Percentiles rank a stretch among this genome's conserved stretches.
Evolutionary conservation across 192 early-diverging fungal genomes (phyloP).

Genomic region (Borealophlyctis nickersoniae): DNA sequence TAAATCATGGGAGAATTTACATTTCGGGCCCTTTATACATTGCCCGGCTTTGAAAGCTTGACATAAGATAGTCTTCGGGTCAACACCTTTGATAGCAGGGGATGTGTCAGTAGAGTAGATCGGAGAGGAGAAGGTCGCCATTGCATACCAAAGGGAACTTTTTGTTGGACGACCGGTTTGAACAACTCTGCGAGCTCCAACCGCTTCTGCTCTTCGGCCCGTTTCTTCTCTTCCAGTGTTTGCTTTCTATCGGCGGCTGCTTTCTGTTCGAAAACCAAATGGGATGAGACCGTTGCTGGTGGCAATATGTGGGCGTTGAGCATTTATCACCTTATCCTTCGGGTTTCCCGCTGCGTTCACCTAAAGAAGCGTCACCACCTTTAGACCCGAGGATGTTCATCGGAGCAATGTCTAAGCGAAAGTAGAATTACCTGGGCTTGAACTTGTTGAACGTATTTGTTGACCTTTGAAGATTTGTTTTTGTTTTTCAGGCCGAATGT

Average conservation of each 20-base stretch:
- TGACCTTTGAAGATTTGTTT: conserved; percentile 91
- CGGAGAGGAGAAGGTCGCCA: too few relatives aligned
- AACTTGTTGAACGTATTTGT: conserved; percentile 87
- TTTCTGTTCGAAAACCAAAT: conserved; percentile 37
- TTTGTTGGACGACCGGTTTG: conserved; percentile 83
- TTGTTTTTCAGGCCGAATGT: conserved; percentile 99
- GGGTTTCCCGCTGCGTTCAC: conserved; percentile 47
- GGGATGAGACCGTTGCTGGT: too few relatives aligned
- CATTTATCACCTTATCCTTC: conserved; percentile 36
- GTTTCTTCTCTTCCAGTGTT: conserved; percentile 62
- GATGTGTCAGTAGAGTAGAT: neutral
- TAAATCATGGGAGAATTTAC: conserved; percentile 97
- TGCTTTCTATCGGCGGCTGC: conserved; percentile 66
- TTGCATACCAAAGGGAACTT: conserved; percentile 92
- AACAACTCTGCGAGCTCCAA: conserved; percentile 87
- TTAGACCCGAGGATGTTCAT: conserved; percentile 20
- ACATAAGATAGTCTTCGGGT: conserved; percentile 95
- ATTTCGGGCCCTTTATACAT: conserved; percentile 87
- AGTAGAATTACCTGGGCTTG: conserved; percentile 83
- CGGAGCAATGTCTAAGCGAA: conserved; percentile 86
- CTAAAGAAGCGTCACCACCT: neutral
- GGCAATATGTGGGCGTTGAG: neutral
- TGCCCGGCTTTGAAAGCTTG: conserved; percentile 85
- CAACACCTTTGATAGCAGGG: conserved; percentile 52
- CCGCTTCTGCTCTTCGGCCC: conserved; percentile 80